Evolutionary conservation across 202 grass and related monocot species (phyloP).

Genomic region (Schoenoplectus triqueter): DNA sequence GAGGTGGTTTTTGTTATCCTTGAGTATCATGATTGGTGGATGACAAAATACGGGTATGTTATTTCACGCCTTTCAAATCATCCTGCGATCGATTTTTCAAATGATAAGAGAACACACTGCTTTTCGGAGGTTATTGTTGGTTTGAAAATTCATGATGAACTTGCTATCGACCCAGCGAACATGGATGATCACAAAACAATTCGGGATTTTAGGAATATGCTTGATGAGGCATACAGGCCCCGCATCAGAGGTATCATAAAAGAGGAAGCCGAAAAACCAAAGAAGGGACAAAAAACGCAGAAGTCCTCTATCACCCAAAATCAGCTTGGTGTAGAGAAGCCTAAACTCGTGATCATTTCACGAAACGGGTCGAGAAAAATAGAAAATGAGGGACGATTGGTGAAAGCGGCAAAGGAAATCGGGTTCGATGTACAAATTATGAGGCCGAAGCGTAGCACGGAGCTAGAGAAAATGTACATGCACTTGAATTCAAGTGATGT

Average conservation of each 20-base stretch:
- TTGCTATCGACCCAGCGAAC: constrained; percentile 57
- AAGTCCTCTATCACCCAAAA: not conserved
- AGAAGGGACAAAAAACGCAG: not conserved
- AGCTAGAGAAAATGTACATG: constrained; percentile 73
- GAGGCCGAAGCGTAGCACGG: constrained; percentile 51
- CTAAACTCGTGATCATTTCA: constrained; percentile 64
- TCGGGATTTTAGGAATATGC: constrained; percentile 63
- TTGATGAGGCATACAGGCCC: constrained; percentile 68
- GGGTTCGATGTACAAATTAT: constrained; percentile 78
- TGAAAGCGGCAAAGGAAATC: constrained; percentile 35
- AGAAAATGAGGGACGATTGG: constrained; percentile 62
- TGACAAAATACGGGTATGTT: constrained; percentile 80
- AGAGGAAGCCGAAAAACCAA: constrained; percentile 33
- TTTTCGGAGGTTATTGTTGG: constrained; percentile 84
- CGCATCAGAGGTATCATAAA: constrained; percentile 55
- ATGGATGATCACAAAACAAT: constrained; percentile 60
- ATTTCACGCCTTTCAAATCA: constrained; percentile 57
- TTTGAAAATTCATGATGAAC: constrained; percentile 85
- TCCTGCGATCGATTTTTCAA: constrained; percentile 64
- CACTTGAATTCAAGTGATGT: constrained; percentile 72
- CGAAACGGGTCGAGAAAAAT: constrained; percentile 69
- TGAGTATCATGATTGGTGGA: constrained; percentile 93
- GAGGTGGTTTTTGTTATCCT: constrained; percentile 79
- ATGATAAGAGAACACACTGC: constrained; percentile 78
- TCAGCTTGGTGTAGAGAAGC: not conserved